Base-by-base conservation (phyloP, 352 stramenopile genomes). In the Phytophthora syringae region DNA sequence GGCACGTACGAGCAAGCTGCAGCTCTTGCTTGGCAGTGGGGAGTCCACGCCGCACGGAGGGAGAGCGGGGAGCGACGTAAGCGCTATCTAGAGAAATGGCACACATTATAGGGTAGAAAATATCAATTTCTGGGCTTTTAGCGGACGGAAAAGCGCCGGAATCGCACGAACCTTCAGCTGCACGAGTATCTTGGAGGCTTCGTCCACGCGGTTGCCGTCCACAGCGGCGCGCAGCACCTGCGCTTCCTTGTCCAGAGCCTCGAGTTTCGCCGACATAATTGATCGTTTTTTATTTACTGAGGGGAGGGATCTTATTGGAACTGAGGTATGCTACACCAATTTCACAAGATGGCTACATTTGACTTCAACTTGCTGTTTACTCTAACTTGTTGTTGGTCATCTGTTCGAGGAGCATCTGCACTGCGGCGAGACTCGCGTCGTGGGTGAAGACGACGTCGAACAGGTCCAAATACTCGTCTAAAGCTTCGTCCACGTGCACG, bases 61-160 rank as follows among this genome's bases (percentile, higher is more conserved):
- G 27, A 97, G 79, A 52, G 90, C 91, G 20, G 88, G 82, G 39
- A 97, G 78, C 64, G 76, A 79, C 45, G 80, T 97, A 44, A 97
- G 57, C 50, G 89, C 82, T 51, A 95, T 92, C 92, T 97, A 76
- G 12, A 44, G n/a, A 2, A 15, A 40, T 9, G 12, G 12, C 6
- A 15, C 13, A 0, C 32, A 39, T n/a, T n/a, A n/a, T n/a, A n/a
- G 21, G 32, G 60, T 7, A 40, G 16, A 48, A 21, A 39, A 27
- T 21, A 40, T 44, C 40, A 4, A 7, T 34, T n/a, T 54, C 18
- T 34, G 37, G 43, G 11, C 3, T 43, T 16, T 6, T 24, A 44
- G 37, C 12, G 43, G 13, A 22, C 21, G 16, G 11, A 7, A 34
- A 39, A 11, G 12, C 11, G 25, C 48, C 10, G 27, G 16, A 40